Conservation (phyloP, 2,329 filamentous ascomycete species). For the Penicillium decumbens region DNA sequence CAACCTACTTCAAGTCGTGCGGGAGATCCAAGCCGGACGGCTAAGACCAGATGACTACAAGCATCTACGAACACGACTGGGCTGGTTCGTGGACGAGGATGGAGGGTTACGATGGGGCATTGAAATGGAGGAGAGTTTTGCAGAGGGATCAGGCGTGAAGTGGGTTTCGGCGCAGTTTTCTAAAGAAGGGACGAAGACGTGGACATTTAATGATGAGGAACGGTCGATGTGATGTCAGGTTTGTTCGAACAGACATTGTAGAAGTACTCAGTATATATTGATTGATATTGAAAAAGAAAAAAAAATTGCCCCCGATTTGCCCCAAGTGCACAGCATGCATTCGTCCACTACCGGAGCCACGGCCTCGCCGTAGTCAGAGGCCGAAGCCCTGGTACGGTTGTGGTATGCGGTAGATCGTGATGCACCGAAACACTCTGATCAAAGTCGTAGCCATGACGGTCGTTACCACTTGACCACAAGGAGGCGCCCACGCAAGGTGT, state of each 20-base stretch:
- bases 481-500: background rate
- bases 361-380: background rate
- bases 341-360: background rate
- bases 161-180: constrained; percentile 14
- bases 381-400: background rate
- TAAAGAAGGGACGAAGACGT: constrained; percentile 8
- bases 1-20: constrained; percentile 14
- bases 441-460: background rate
- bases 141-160: constrained; percentile 10
- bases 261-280: no score
- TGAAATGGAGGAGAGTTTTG: constrained; percentile 17
- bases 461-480: background rate
- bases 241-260: no score
- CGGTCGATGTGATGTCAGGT: background rate
- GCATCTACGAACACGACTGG: constrained; percentile 12
- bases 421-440: background rate
- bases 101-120: constrained; percentile 16
- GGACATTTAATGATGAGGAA: constrained; percentile 7
- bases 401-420: background rate
- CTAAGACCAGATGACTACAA: constrained; percentile 7
- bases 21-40: constrained; percentile 11
- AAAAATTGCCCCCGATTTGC: background rate
- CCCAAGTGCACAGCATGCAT: background rate
- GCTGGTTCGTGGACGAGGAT: constrained; percentile 19
- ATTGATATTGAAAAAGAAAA: background rate